These are phyloP conservation scores for Solanum hybrid DNA, from an alignment of 305 asterid species.

Conservation along the genomic window DNA sequence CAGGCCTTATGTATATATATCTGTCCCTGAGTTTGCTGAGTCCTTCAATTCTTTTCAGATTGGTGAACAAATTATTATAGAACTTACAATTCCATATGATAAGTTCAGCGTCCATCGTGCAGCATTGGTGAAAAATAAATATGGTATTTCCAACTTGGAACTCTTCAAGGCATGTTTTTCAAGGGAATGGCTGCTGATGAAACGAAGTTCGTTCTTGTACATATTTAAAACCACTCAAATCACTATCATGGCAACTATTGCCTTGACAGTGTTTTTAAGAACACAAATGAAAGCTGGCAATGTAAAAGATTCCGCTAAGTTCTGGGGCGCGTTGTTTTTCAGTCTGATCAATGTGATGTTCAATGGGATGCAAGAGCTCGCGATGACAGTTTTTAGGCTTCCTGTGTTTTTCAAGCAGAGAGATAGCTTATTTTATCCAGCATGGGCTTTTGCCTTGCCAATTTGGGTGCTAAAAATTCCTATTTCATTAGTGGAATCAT, in stretches of 20 bases:
- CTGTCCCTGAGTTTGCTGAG: slow-evolving; percentile 23
- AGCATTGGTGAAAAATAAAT: slow-evolving; percentile 38
- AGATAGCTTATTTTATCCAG: slow-evolving; percentile 56
- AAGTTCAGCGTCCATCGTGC: slow-evolving; percentile 37
- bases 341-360: slow-evolving; percentile 72
- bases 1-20: slow-evolving; percentile 27
- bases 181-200: slow-evolving; percentile 45
- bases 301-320: slow-evolving; percentile 33
- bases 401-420: slow-evolving; percentile 82
- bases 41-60: slow-evolving; percentile 24
- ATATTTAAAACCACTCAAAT: slow-evolving; percentile 52
- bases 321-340: slow-evolving; percentile 68
- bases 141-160: slow-evolving; percentile 40
- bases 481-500: slow-evolving; percentile 46
- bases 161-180: slow-evolving; percentile 40
- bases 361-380: slow-evolving; percentile 67
- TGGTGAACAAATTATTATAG: slow-evolving; percentile 27
- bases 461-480: slow-evolving; percentile 67
- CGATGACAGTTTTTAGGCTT: slow-evolving; percentile 64
- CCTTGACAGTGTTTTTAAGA: slow-evolving; percentile 46
- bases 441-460: slow-evolving; percentile 85
- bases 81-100: slow-evolving; percentile 34
- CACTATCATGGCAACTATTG: slow-evolving; percentile 53
- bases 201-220: slow-evolving; percentile 31
- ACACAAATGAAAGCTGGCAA: slow-evolving; percentile 37